These are phyloP conservation scores for Aspergillus indologenus DNA, from an alignment of 495 filamentous ascomycete genomes.

Conservation along the genomic window DNA sequence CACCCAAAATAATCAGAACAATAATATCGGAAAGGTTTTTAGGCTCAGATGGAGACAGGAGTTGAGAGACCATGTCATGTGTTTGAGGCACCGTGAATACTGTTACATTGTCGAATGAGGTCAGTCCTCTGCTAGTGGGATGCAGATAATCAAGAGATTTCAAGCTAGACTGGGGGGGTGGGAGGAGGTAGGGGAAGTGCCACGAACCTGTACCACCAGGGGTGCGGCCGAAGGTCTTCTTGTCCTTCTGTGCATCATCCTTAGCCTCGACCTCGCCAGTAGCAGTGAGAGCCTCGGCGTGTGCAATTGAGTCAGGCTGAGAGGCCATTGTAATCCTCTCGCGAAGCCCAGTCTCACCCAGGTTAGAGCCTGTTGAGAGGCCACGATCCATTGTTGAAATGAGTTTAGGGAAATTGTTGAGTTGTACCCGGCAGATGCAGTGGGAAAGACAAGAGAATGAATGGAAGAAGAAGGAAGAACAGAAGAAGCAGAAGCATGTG, in stretches of 20 bases:
- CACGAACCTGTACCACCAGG: conserved; percentile 77
- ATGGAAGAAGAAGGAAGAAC: conserved; percentile 9
- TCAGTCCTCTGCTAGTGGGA: not conserved
- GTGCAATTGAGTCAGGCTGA: conserved; percentile 35
- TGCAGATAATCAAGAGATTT: not conserved
- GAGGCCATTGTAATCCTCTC: conserved; percentile 38
- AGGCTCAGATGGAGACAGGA: conserved; percentile 89
- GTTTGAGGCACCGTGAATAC: conserved; percentile 95
- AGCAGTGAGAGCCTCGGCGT: conserved; percentile 33
- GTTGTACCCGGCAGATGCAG: not conserved
- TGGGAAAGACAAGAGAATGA: conserved; percentile 9
- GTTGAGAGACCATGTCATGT: conserved; percentile 97
- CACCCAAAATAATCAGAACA: conserved; percentile 75
- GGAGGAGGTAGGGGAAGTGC: conserved; percentile 30
- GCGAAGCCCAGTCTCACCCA: conserved; percentile 39
- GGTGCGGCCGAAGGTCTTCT: conserved; percentile 87
- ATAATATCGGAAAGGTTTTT: conserved; percentile 86
- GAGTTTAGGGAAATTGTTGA: conserved; percentile 5
- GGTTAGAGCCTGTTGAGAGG: conserved; percentile 45
- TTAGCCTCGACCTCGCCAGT: conserved; percentile 35
- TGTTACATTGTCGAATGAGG: conserved; percentile 31
- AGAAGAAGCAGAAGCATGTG: conserved; percentile 30
- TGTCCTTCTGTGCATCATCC: conserved; percentile 49
- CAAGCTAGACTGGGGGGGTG: not conserved
- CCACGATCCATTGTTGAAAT: conserved; percentile 41